Percentiles rank a stretch among this genome's conserved stretches.
phyloP scores from a whole-genome alignment of 192 early-diverging fungal species.

The Chytriomyces sp. region DNA sequence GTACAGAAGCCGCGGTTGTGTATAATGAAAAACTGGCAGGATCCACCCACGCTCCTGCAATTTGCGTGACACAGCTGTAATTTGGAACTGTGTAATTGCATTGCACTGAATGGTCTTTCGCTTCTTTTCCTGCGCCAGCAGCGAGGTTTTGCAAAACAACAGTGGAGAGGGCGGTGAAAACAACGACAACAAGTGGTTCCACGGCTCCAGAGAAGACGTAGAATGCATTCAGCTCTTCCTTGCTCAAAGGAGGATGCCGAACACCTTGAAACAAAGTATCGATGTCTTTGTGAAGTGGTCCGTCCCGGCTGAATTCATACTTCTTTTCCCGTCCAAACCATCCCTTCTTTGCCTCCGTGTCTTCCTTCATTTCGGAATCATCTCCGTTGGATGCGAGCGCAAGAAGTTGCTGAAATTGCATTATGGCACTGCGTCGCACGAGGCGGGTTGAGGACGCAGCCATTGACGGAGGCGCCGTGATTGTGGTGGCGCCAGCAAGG shows the following conservation, averaged over 20 bases:
- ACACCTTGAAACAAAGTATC: background rate
- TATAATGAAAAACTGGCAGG: conserved; percentile 26
- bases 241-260: conserved; percentile 4
- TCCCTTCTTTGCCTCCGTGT: background rate
- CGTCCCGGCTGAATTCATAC: background rate
- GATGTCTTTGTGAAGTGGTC: conserved; percentile 15
- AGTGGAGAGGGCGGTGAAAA: conserved; percentile 20
- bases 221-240: conserved; percentile 25
- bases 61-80: conserved; percentile 22
- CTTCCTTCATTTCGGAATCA: too few relatives aligned
- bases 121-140: conserved; percentile 24
- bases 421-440: background rate
- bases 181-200: conserved; percentile 15
- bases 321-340: background rate
- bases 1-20: conserved; percentile 34
- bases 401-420: background rate
- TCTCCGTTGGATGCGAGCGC: background rate
- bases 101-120: background rate
- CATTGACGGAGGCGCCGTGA: too few relatives aligned
- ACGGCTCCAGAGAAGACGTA: conserved; percentile 8
- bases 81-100: conserved; percentile 27
- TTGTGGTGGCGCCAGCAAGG: too few relatives aligned
- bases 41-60: conserved; percentile 24
- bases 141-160: conserved; percentile 24
- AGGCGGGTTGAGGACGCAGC: too few relatives aligned